Evolutionary conservation across 192 early-diverging fungal genomes (phyloP).

Genomic region (Allomyces macrogynus): DNA sequence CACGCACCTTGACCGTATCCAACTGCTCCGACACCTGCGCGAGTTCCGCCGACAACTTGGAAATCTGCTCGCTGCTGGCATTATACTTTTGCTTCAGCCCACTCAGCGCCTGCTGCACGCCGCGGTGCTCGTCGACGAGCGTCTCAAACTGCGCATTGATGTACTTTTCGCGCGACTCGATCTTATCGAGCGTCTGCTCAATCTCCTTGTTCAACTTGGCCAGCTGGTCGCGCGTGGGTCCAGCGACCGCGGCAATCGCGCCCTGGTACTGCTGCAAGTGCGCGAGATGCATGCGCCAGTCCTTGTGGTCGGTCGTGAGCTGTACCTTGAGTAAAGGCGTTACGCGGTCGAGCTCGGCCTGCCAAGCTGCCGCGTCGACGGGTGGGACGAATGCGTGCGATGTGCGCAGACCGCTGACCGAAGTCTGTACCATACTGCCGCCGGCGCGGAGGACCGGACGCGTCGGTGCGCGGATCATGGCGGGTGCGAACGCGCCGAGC

Average conservation of each 20-base stretch:
- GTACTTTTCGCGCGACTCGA: conserved; percentile 32
- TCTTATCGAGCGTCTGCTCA: conserved; percentile 31
- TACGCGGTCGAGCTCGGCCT: conserved; percentile 34
- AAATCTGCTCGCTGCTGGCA: conserved; percentile 5
- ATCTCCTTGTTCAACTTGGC: conserved; percentile 23
- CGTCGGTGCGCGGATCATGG: too few species aligned
- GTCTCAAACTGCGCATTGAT: conserved; percentile 38
- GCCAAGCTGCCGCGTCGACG: conserved; percentile 28
- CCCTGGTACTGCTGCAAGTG: conserved; percentile 24
- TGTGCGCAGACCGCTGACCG: too few species aligned
- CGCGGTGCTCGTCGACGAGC: conserved; percentile 27
- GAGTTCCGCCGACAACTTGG: conserved; percentile 17
- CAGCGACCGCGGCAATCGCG: conserved; percentile 17
- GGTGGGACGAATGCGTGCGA: conserved; percentile 9
- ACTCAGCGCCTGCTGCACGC: conserved; percentile 25
- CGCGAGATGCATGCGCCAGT: conserved; percentile 37
- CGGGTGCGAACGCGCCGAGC: background rate
- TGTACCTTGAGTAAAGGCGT: conserved; percentile 26
- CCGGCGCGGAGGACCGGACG: background rate
- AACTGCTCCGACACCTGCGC: conserved; percentile 27
- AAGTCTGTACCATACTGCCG: background rate
- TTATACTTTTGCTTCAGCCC: conserved; percentile 32
- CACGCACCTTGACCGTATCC: conserved; percentile 28
- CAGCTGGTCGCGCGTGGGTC: conserved; percentile 18
- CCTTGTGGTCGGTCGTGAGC: conserved; percentile 36